A percentile compares a stretch with the other conserved stretches of the same genome.
Conservation (phyloP, 179 eudicot genomes). For the Beta corolliflora region DNA sequence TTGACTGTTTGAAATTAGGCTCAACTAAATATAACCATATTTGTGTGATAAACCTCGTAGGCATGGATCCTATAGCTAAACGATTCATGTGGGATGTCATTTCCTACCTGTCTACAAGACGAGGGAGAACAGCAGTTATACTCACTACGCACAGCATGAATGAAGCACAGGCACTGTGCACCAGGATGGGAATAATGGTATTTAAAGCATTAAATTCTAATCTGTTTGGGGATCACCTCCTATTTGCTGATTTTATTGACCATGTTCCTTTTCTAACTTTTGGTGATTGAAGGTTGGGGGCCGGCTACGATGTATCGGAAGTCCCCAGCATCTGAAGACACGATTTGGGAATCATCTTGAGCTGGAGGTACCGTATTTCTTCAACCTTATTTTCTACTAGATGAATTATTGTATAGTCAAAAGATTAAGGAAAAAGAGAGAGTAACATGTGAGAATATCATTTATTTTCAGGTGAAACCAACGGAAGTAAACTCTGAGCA, state of each 20-base stretch:
- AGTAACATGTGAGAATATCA: conserved; percentile 7
- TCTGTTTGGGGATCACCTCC: neutral
- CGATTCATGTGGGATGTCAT: conserved; percentile 99
- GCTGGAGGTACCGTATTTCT: conserved; percentile 58
- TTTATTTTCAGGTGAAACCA: conserved; percentile 71
- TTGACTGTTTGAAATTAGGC: neutral
- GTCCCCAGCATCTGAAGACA: conserved; percentile 96
- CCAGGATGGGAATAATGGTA: conserved; percentile 98
- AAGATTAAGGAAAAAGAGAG: neutral
- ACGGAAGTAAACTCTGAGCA: conserved; percentile 69
- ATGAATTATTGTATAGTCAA: neutral
- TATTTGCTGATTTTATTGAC: neutral
- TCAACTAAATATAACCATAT: neutral
- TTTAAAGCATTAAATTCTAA: neutral
- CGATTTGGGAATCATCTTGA: conserved; percentile 98
- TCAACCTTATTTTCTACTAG: neutral
- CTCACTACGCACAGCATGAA: conserved; percentile 99
- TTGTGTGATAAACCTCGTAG: conserved; percentile 34
- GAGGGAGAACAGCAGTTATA: conserved; percentile 95
- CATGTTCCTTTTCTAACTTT: neutral
- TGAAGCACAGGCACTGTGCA: conserved; percentile 99
- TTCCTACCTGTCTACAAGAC: conserved; percentile 87
- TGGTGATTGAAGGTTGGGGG: conserved; percentile 73
- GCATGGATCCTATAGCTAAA: conserved; percentile 99
- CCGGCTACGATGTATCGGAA: conserved; percentile 84